A percentile compares a stretch with the other conserved stretches of the same genome.
Evolutionary conservation across 2,329 filamentous ascomycete species (phyloP).

Genomic region (Rutstroemia sp.): DNA sequence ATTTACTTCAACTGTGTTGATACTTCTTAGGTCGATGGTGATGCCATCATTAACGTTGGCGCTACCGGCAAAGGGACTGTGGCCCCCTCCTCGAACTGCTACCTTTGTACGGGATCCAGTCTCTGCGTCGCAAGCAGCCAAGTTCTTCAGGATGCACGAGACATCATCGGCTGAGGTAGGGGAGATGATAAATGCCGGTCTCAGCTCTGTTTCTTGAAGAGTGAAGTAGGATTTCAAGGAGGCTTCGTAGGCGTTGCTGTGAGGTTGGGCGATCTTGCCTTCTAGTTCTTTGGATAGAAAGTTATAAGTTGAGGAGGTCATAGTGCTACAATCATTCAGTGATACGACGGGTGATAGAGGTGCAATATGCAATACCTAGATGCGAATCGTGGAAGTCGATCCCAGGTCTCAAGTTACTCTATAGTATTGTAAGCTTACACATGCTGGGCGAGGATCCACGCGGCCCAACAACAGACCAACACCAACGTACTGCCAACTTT

Average conservation of each 20-base stretch:
- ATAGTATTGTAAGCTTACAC: too few relatives aligned
- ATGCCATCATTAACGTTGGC: slow-evolving; percentile 43
- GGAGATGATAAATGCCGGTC: slow-evolving; percentile 18
- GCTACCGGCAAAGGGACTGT: slow-evolving; percentile 33
- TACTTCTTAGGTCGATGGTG: slow-evolving; percentile 38
- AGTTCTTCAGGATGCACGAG: slow-evolving; percentile 10
- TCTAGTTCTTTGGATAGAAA: too few relatives aligned
- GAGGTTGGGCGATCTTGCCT: neutral
- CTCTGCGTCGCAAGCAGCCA: slow-evolving; percentile 10
- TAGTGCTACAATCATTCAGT: too few relatives aligned
- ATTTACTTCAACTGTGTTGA: slow-evolving; percentile 22
- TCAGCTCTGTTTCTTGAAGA: slow-evolving; percentile 13
- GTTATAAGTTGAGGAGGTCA: too few relatives aligned
- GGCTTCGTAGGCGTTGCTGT: neutral
- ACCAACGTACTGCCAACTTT: too few relatives aligned
- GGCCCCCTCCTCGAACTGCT: slow-evolving; percentile 21
- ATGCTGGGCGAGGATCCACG: too few relatives aligned
- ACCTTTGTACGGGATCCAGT: slow-evolving; percentile 7
- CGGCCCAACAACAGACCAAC: too few relatives aligned
- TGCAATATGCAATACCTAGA: too few relatives aligned
- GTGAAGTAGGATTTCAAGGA: neutral
- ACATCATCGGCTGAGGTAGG: slow-evolving; percentile 16
- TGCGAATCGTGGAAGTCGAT: too few relatives aligned
- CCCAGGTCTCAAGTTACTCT: too few relatives aligned
- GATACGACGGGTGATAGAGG: too few relatives aligned